Conservation (phyloP, 2,329 filamentous ascomycete species). For the Trichophyton mentagrophytes region DNA sequence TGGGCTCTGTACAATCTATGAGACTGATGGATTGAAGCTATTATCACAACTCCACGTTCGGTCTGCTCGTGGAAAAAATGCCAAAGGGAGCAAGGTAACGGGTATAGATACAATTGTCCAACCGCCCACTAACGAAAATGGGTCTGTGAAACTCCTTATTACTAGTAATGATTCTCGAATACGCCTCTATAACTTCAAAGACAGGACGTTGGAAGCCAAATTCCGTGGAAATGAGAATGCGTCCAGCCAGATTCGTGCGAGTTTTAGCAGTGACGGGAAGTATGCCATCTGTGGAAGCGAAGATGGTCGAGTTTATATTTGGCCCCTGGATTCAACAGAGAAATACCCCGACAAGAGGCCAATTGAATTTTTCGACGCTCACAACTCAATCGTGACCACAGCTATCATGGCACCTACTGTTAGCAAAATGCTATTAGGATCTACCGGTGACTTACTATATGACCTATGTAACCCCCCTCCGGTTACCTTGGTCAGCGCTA, state of each 20-base stretch:
- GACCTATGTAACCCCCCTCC: conserved; percentile 93
- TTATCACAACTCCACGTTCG: conserved; percentile 84
- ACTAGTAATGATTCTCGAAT: conserved; percentile 92
- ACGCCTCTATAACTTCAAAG: conserved; percentile 74
- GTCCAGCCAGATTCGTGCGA: conserved; percentile 78
- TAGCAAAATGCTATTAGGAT: conserved; percentile 63
- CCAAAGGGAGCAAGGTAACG: conserved; percentile 94
- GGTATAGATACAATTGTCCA: conserved; percentile 66
- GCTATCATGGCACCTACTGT: conserved; percentile 70
- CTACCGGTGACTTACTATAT: conserved; percentile 84
- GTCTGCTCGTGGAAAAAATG: conserved; percentile 80
- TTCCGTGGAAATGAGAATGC: conserved; percentile 84
- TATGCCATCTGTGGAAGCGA: conserved; percentile 91
- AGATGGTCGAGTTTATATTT: conserved; percentile 79
- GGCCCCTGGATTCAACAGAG: conserved; percentile 54
- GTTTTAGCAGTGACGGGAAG: conserved; percentile 72
- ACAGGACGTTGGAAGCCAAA: conserved; percentile 76
- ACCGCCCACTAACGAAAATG: conserved; percentile 44
- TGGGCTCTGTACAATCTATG: conserved; percentile 78
- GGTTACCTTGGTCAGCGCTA: conserved; percentile 62
- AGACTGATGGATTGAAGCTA: conserved; percentile 77
- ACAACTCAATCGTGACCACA: conserved; percentile 78
- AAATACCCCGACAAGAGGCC: conserved; percentile 68
- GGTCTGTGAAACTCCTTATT: conserved; percentile 70
- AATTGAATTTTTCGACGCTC: conserved; percentile 81